phyloP scores from a whole-genome alignment of 139 green algal genomes.

The Desmodesmus armatus region DNA sequence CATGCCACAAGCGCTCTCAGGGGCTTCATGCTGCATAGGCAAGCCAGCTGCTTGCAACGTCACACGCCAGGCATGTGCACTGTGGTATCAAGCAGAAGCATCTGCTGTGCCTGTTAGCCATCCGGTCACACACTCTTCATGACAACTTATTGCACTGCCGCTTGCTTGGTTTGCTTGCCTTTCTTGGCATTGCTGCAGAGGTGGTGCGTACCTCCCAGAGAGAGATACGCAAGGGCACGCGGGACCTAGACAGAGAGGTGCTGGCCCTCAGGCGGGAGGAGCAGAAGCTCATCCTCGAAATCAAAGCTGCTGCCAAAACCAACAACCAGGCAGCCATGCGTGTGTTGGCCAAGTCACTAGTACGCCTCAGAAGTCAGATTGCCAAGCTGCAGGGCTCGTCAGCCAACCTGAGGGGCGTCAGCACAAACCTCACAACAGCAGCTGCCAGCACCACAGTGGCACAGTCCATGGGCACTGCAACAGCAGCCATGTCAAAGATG shows the following conservation, averaged over 20 bases:
- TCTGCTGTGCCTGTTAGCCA: not conserved
- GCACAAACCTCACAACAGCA: constrained; percentile 68
- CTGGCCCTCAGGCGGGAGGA: constrained; percentile 67
- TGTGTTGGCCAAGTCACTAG: constrained; percentile 69
- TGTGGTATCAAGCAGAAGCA: not conserved
- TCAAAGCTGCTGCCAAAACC: constrained; percentile 68
- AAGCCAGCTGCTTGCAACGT: too few relatives aligned
- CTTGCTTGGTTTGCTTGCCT: too few relatives aligned
- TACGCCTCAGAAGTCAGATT: constrained; percentile 68
- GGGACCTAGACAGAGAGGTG: constrained; percentile 69
- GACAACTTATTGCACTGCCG: too few relatives aligned
- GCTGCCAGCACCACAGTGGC: constrained; percentile 69
- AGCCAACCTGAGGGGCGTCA: constrained; percentile 71
- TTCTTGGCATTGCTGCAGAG: too few relatives aligned
- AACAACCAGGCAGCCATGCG: constrained; percentile 57
- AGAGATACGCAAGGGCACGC: constrained; percentile 54
- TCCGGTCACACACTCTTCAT: not conserved
- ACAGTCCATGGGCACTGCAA: constrained; percentile 64
- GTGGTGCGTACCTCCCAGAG: constrained; percentile 60
- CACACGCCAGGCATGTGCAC: not conserved
- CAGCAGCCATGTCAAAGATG: constrained; percentile 74
- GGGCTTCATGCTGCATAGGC: too few relatives aligned
- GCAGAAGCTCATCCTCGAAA: constrained; percentile 67
- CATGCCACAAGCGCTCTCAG: too few relatives aligned
- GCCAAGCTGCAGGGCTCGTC: constrained; percentile 63